Percentiles rank a stretch among this genome's conserved stretches.
Evolutionary conservation across 164 flowering plant species (phyloP).

Genomic region (Warburgia ugandensis): DNA sequence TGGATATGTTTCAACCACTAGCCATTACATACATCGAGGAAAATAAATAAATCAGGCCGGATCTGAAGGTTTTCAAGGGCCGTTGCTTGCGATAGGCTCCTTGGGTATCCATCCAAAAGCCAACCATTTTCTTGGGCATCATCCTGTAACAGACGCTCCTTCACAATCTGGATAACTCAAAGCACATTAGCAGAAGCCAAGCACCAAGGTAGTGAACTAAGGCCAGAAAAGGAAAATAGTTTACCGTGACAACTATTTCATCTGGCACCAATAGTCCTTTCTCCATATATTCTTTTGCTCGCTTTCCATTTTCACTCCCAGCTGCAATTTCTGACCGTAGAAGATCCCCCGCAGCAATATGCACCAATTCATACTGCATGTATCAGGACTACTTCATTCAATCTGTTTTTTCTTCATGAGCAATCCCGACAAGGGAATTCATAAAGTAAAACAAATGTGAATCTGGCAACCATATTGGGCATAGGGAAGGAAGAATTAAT

Average conservation of each 20-base stretch:
- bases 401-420: no score
- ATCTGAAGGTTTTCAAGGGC: conserved; percentile 70
- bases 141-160: conserved; percentile 61
- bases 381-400: not conserved
- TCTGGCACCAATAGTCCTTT: conserved; percentile 80
- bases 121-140: conserved; percentile 87
- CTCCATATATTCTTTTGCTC: conserved; percentile 84
- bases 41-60: conserved; percentile 79
- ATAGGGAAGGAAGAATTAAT: no score
- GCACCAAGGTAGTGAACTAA: conserved; percentile 3
- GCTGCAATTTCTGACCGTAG: conserved; percentile 83
- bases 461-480: no score
- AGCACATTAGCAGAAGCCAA: not conserved
- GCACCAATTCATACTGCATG: conserved; percentile 87
- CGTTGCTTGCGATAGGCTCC: conserved; percentile 87
- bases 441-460: no score
- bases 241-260: conserved; percentile 88
- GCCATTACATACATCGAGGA: conserved; percentile 60
- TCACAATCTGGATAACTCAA: conserved; percentile 69
- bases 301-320: conserved; percentile 78
- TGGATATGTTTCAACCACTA: not conserved
- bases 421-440: no score
- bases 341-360: conserved; percentile 91
- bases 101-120: conserved; percentile 98
- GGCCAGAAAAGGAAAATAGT: conserved; percentile 3